A percentile compares a stretch with the other conserved stretches of the same genome.
Evolutionary conservation across 495 filamentous ascomycete species (phyloP).

Genomic region (Trichoderma reesei): DNA sequence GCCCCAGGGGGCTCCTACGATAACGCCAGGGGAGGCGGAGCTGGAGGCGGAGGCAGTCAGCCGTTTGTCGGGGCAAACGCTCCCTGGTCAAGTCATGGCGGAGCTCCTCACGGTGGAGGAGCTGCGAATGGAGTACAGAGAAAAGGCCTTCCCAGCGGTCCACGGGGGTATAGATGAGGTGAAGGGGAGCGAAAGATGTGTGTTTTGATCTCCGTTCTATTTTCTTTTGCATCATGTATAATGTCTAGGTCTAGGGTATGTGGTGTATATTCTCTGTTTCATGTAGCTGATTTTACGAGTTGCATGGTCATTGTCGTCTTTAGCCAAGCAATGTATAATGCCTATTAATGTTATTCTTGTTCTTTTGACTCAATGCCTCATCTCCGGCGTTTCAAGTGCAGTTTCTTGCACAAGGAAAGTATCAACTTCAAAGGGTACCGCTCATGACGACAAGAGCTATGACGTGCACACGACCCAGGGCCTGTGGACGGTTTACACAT

Average conservation of each 20-base stretch:
- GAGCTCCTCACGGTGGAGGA: conserved; percentile 30
- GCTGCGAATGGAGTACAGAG: conserved; percentile 23
- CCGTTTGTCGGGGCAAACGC: conserved; percentile 39
- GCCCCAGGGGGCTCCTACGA: conserved; percentile 31
- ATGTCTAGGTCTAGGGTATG: neutral
- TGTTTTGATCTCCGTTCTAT: neutral
- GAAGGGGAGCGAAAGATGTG: neutral
- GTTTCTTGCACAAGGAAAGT: too few relatives aligned
- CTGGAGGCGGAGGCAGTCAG: conserved; percentile 24
- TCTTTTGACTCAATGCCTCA: too few relatives aligned
- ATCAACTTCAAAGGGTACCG: too few relatives aligned
- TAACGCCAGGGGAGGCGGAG: conserved; percentile 13
- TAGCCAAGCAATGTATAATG: neutral
- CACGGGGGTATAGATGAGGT: conserved; percentile 22
- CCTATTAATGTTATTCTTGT: neutral
- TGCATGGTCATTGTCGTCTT: neutral
- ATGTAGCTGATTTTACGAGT: neutral
- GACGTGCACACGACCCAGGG: too few relatives aligned
- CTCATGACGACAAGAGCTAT: too few relatives aligned
- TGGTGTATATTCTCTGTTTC: neutral
- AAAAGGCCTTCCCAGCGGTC: conserved; percentile 42
- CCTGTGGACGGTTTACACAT: too few relatives aligned
- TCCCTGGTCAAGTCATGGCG: conserved; percentile 36
- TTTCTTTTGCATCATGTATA: neutral
- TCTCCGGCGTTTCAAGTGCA: too few relatives aligned